phyloP scores from a whole-genome alignment of 176 grass and related monocot genomes.

The Cenchrus purpureus region DNA sequence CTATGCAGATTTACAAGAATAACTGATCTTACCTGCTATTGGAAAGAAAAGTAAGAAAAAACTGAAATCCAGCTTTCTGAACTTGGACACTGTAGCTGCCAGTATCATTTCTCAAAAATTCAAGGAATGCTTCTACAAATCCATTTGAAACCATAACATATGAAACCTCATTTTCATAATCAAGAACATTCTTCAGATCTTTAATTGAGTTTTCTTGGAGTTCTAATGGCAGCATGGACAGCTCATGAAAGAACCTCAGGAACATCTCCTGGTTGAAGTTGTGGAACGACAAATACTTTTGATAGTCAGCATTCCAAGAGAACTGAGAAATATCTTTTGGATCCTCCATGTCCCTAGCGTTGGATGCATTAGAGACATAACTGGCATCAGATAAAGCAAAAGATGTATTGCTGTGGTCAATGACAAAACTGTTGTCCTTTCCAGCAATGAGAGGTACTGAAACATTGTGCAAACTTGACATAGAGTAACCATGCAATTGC shows the following conservation, averaged over 20 bases:
- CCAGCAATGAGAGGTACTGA: constrained; percentile 79
- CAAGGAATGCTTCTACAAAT: constrained; percentile 84
- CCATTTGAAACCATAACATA: constrained; percentile 71
- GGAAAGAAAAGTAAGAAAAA: constrained; percentile 73
- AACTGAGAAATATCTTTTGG: constrained; percentile 56
- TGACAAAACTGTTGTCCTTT: constrained; percentile 61
- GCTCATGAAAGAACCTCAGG: constrained; percentile 64
- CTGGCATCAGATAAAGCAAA: constrained; percentile 68
- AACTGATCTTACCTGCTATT: constrained; percentile 63
- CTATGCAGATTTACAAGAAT: constrained; percentile 1
- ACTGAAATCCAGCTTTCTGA: constrained; percentile 59
- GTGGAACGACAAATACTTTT: constrained; percentile 68
- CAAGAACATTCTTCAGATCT: constrained; percentile 71
- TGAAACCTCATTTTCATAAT: constrained; percentile 62
- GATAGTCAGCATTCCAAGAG: constrained; percentile 82
- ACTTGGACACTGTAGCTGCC: constrained; percentile 47
- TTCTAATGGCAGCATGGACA: constrained; percentile 73
- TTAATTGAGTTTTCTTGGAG: constrained; percentile 65
- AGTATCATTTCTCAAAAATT: constrained; percentile 63
- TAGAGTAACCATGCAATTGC: constrained; percentile 66
- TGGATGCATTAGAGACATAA: constrained; percentile 64
- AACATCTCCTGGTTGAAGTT: constrained; percentile 84
- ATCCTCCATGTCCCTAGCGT: constrained; percentile 52
- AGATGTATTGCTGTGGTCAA: constrained; percentile 68
- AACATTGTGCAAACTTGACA: constrained; percentile 89